Evolutionary conservation across 352 stramenopile genomes (phyloP).

Genomic region (Phytophthora constricta): DNA sequence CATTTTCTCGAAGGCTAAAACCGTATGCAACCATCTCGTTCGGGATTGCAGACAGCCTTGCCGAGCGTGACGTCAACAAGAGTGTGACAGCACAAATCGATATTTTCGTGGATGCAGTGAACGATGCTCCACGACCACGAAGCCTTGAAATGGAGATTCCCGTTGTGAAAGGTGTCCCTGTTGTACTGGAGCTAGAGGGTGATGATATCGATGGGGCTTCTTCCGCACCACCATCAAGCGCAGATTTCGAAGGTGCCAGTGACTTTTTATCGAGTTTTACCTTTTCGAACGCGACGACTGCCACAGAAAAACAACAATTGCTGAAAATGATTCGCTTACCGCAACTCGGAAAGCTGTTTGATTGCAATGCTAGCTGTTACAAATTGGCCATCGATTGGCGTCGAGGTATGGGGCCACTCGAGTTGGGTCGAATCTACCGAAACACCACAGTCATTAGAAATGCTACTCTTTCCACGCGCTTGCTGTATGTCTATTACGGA

Average conservation of each 20-base stretch:
- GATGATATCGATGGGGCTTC: slow-evolving; percentile 45
- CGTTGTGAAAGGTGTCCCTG: slow-evolving; percentile 23
- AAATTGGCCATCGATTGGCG: not conserved
- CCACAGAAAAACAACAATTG: slow-evolving; percentile 20
- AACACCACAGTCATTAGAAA: slow-evolving; percentile 23
- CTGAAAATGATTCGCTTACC: slow-evolving; percentile 57
- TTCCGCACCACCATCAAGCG: not conserved
- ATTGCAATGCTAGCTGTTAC: slow-evolving; percentile 44
- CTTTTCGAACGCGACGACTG: slow-evolving; percentile 18
- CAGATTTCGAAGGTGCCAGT: not conserved
- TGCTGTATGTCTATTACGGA: slow-evolving; percentile 59
- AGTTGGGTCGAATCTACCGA: slow-evolving; percentile 20
- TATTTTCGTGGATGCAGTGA: slow-evolving; percentile 65
- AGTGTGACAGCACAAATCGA: slow-evolving; percentile 40
- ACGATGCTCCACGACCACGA: slow-evolving; percentile 45
- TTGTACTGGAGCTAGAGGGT: slow-evolving; percentile 47
- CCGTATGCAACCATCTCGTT: slow-evolving; percentile 47
- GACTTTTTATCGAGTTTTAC: slow-evolving; percentile 27
- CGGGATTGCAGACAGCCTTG: slow-evolving; percentile 41
- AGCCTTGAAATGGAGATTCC: slow-evolving; percentile 27
- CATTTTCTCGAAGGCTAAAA: slow-evolving; percentile 40
- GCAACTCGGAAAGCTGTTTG: slow-evolving; percentile 60
- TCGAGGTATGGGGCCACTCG: slow-evolving; percentile 1
- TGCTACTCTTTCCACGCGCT: slow-evolving; percentile 49
- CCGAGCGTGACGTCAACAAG: slow-evolving; percentile 39